phyloP scores from a whole-genome alignment of 441 rosid species.

The Rhodomyrtus psidioides region DNA sequence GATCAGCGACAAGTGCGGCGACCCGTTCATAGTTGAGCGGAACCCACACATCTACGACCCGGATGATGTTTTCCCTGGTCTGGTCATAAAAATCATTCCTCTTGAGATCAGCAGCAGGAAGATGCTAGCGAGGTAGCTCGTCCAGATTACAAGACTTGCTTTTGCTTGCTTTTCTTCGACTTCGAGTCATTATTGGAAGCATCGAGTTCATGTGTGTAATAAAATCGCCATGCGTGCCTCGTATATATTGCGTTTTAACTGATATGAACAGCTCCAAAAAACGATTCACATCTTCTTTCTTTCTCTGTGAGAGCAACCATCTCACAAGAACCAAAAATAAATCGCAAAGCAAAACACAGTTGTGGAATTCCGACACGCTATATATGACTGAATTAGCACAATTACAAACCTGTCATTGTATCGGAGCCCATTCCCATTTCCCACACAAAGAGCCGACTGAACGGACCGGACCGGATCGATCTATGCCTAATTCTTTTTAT shows the following conservation, averaged over 20 bases:
- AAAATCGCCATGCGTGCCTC: neutral
- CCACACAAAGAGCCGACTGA: too few species aligned
- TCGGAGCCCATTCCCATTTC: too few species aligned
- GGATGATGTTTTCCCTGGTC: slow-evolving; percentile 93
- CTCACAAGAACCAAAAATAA: neutral
- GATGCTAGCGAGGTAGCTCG: neutral
- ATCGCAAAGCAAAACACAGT: neutral
- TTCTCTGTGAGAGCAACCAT: neutral
- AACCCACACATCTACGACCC: slow-evolving; percentile 98
- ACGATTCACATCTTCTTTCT: neutral
- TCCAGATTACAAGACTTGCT: neutral
- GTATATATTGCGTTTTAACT: neutral
- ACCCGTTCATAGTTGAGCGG: slow-evolving; percentile 81
- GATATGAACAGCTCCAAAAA: neutral
- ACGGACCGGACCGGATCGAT: too few species aligned
- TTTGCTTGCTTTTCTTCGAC: neutral
- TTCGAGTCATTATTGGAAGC: neutral
- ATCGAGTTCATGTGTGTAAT: neutral
- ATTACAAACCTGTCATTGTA: too few species aligned
- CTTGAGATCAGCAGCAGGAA: neutral
- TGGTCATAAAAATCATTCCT: slow-evolving; percentile 70
- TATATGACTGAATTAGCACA: too few species aligned
- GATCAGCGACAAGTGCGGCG: slow-evolving; percentile 83
- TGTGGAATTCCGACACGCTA: too few species aligned
- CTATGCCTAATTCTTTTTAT: too few species aligned